Conservation (phyloP, 2,329 filamentous ascomycete genomes). For the Cordyceps militaris region DNA sequence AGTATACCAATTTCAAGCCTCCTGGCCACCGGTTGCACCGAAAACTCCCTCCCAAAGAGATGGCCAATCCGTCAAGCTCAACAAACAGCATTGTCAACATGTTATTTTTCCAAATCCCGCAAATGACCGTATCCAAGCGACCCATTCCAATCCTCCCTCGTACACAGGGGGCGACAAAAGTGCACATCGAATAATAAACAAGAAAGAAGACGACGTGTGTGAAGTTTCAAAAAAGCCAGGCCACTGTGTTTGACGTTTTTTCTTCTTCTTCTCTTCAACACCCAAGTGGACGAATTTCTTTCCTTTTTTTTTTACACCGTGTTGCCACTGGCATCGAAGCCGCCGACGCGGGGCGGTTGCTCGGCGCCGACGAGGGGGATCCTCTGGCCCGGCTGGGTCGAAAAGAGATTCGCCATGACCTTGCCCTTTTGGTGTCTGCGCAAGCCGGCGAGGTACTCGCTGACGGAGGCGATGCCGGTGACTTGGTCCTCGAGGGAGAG, state of each 20-base stretch:
- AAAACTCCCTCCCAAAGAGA: background rate
- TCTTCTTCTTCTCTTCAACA: background rate
- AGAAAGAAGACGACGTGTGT: too few relatives aligned
- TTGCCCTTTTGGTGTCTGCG: slow-evolving; percentile 75
- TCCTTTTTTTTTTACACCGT: background rate
- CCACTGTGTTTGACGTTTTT: too few relatives aligned
- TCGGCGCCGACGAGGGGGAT: background rate
- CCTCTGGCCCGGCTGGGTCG: slow-evolving; percentile 28
- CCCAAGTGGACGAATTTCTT: background rate
- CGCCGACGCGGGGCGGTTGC: background rate
- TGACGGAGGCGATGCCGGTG: slow-evolving; percentile 70
- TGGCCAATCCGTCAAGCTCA: background rate
- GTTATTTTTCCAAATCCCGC: too few relatives aligned
- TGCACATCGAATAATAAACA: too few relatives aligned
- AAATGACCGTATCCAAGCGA: background rate
- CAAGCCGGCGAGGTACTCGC: slow-evolving; percentile 67
- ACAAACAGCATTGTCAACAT: too few relatives aligned
- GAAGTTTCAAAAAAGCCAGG: too few relatives aligned
- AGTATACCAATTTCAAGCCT: background rate
- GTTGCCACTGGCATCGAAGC: background rate
- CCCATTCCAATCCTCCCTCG: too few relatives aligned
- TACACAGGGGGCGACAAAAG: too few relatives aligned
- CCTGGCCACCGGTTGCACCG: background rate
- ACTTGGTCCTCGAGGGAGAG: slow-evolving; percentile 82
- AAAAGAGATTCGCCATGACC: slow-evolving; percentile 73